phyloP scores from a whole-genome alignment of 345 rosid genomes.

The Theobroma cacao region DNA sequence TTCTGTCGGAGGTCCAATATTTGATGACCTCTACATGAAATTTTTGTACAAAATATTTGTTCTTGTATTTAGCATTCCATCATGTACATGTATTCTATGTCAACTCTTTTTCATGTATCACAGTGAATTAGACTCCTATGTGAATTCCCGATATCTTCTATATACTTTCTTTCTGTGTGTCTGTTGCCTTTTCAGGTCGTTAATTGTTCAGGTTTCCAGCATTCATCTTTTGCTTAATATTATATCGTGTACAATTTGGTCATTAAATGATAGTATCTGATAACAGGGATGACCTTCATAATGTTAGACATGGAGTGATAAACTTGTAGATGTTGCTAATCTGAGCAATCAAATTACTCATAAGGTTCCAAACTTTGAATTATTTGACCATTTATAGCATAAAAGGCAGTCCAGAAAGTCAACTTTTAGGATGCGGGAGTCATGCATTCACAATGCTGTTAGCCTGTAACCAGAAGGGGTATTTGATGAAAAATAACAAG shows the following conservation, averaged over 20 bases:
- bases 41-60: conserved; percentile 40
- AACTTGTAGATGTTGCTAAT: background rate
- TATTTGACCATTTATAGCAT: background rate
- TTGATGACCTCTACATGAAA: conserved; percentile 33
- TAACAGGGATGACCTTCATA: background rate
- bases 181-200: background rate
- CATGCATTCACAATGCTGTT: background rate
- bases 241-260: too few species aligned
- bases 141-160: background rate
- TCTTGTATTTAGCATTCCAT: conserved; percentile 24
- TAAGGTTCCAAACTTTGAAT: background rate
- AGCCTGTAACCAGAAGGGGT: background rate
- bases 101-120: conserved; percentile 20
- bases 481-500: background rate
- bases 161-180: background rate
- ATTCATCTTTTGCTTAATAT: background rate
- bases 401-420: background rate
- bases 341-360: background rate
- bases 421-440: background rate
- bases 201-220: background rate
- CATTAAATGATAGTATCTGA: too few species aligned
- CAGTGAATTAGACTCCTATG: conserved; percentile 12
- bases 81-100: conserved; percentile 17
- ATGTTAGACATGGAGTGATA: background rate
- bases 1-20: conserved; percentile 46